Base-by-base conservation (phyloP, 441 rosid genomes). In the Corymbia calophylla region DNA sequence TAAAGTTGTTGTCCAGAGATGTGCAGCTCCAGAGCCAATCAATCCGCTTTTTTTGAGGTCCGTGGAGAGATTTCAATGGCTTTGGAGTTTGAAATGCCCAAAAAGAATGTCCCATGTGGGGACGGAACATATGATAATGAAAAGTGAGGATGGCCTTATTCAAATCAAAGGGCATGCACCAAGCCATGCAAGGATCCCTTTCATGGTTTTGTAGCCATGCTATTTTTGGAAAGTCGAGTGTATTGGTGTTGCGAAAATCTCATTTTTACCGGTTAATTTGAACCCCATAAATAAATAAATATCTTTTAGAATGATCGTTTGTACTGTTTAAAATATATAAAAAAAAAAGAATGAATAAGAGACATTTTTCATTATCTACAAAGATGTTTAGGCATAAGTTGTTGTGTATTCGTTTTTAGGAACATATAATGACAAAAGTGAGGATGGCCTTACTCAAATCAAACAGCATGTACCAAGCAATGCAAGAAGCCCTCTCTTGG, bases 331-430 rank as follows among this genome's bases (percentile, higher is more conserved):
- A 39, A 4, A 58, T 29, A 39, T 39, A 58, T 19, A 25, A 25
- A 58, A 25, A 77, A 77, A 11, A 31, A 44, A 12, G 5, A 44
- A 12, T 2, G n/a, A 12, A 23, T 23, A 23, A 77, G 27, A 39
- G n/a, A 12, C 1, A 14, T 21, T 19, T 5, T 0, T 6, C 44
- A 19, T 12, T 21, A 5, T 35, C 1, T 9, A 39, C 0, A 2
- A 9, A 70, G 19, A 12, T 25, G 3, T 25, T 62, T 3, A 14
- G 4, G 18, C 1, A 32, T 8, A 32, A 68, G n/a, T 39, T 17
- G 1, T 68, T 18, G 0, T 9, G 7, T 7, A 68, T 8, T 58
- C 0, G 3, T 23, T 58, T 56, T 2, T 58, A 25, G 64, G 64
- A 58, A 25, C 25, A 58, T 58, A 2, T 58, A 39, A 39, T 39